Conservation (phyloP, 768 basidiomycete genomes). For the Antrodiella citrinella region DNA sequence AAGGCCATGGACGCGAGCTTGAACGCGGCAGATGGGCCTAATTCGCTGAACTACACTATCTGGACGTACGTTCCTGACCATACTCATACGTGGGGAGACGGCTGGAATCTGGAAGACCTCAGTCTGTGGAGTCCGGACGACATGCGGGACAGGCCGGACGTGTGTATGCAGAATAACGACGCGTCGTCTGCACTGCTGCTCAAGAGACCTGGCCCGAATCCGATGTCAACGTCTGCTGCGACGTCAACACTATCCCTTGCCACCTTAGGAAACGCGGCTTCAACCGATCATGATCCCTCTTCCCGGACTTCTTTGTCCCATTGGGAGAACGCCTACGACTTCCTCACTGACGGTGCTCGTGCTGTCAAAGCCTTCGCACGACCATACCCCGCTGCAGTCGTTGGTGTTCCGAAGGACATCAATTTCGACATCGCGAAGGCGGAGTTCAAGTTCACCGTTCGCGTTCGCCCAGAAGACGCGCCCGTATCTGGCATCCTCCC, state of each 20-base stretch:
- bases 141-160: constrained; percentile 24
- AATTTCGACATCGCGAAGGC: constrained; percentile 72
- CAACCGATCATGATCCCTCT: constrained; percentile 9
- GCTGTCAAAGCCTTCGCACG: constrained; percentile 80
- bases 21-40: constrained; percentile 70
- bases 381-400: constrained; percentile 70
- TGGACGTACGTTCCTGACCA: constrained; percentile 88
- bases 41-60: constrained; percentile 70
- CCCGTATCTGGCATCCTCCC: constrained; percentile 15
- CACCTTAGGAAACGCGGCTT: constrained; percentile 20
- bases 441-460: constrained; percentile 59
- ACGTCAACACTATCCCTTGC: constrained; percentile 30
- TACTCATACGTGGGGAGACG: constrained; percentile 85
- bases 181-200: constrained; percentile 35
- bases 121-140: constrained; percentile 84
- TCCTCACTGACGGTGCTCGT: constrained; percentile 80
- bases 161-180: constrained; percentile 20
- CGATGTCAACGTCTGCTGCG: constrained; percentile 9
- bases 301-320: constrained; percentile 23
- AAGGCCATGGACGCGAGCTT: constrained; percentile 82
- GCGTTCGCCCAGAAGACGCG: constrained; percentile 53
- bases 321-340: constrained; percentile 50
- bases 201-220: constrained; percentile 16
- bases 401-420: constrained; percentile 60
- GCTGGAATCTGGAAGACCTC: constrained; percentile 95